Conservation (phyloP, 2,329 filamentous ascomycete species). For the Ascochyta lentis region DNA sequence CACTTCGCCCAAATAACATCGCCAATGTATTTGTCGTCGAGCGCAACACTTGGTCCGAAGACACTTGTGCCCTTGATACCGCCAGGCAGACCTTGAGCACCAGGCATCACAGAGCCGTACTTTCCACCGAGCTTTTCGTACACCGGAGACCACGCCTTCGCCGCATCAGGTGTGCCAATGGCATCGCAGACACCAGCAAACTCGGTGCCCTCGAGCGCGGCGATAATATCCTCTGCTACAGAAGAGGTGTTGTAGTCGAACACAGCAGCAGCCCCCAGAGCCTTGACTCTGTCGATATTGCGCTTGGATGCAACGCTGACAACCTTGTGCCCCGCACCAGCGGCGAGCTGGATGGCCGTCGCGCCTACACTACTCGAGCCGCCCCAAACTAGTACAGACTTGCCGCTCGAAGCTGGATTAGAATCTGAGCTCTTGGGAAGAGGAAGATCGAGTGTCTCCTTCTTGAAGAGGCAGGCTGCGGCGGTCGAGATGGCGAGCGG, state of each 20-base stretch:
- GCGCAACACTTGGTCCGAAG: constrained; percentile 30
- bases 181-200: constrained; percentile 54
- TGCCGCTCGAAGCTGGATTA: constrained; percentile 37
- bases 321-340: constrained; percentile 51
- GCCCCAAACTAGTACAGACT: constrained; percentile 60
- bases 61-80: constrained; percentile 35
- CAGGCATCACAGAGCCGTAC: constrained; percentile 36
- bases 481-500: constrained; percentile 56
- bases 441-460: constrained; percentile 49
- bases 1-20: constrained; percentile 45
- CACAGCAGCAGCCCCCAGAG: constrained; percentile 37
- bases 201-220: constrained; percentile 50
- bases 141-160: constrained; percentile 34
- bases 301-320: constrained; percentile 47
- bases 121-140: constrained; percentile 39
- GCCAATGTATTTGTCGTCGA: constrained; percentile 35
- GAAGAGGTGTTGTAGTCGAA: constrained; percentile 43
- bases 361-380: constrained; percentile 55
- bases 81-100: constrained; percentile 28
- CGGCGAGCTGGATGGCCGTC: constrained; percentile 54
- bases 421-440: constrained; percentile 46
- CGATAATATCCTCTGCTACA: constrained; percentile 49
- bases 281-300: constrained; percentile 38
- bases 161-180: constrained; percentile 36
- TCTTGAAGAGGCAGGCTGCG: constrained; percentile 51